Conservation (phyloP, 108 stramenopile species). For the Cyclostephanos tholiformis region DNA sequence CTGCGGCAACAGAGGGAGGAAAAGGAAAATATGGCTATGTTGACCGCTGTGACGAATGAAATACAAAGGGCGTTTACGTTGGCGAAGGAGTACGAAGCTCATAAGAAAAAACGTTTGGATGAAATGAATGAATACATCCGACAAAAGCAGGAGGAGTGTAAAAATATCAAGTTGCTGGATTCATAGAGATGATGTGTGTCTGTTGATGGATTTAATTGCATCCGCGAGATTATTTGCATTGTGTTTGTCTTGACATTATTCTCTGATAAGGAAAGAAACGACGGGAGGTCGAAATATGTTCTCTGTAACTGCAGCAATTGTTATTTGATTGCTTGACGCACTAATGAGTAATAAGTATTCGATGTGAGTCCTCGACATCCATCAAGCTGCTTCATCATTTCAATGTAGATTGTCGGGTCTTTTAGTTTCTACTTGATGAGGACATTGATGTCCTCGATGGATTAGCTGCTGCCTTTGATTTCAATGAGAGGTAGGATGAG, state of each 20-base stretch:
- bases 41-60: constrained; percentile 65
- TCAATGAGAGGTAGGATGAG: no score
- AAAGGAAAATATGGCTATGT: constrained; percentile 55
- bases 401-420: no score
- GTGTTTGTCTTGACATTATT: background rate
- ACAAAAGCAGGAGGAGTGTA: constrained; percentile 24
- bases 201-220: background rate
- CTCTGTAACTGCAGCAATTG: no score
- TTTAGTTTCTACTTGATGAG: no score
- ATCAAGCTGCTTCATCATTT: no score
- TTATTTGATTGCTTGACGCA: no score
- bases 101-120: constrained; percentile 28
- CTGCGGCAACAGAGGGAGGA: constrained; percentile 48
- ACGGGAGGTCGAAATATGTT: no score
- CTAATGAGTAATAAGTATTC: no score
- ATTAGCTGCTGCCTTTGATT: no score
- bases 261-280: no score
- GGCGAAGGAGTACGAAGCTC: constrained; percentile 60
- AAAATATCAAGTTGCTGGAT: constrained; percentile 31
- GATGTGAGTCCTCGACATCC: no score
- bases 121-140: constrained; percentile 51
- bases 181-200: constrained; percentile 13
- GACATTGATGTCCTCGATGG: no score
- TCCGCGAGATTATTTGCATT: background rate
- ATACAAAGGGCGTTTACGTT: constrained; percentile 57